phyloP scores from a whole-genome alignment of 345 rosid species.

The Hibiscus tridactylites region DNA sequence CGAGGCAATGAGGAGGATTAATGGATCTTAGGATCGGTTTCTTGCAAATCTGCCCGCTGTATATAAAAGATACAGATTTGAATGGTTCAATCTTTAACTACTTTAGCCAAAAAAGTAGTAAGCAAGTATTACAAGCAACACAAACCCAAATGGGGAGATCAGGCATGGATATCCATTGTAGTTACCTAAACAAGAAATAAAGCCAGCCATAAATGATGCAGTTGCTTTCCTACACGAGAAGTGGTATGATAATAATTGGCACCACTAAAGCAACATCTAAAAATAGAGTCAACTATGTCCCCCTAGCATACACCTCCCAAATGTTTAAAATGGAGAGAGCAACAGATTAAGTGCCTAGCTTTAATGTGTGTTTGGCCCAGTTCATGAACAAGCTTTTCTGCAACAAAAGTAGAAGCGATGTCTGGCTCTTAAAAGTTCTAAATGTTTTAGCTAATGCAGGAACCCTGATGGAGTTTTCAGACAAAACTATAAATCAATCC shows the following conservation, averaged over 20 bases:
- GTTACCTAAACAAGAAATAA: not conserved
- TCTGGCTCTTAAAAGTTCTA: not conserved
- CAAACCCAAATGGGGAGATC: not conserved
- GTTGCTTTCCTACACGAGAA: not conserved
- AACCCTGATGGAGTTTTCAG: not conserved
- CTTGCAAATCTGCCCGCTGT: slow-evolving; percentile 51
- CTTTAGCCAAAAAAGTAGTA: not conserved
- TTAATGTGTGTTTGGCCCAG: not conserved
- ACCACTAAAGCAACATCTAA: not conserved
- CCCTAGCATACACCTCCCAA: not conserved
- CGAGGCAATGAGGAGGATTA: slow-evolving; percentile 40
- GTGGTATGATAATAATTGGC: not conserved
- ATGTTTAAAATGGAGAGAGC: not conserved
- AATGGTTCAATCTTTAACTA: not conserved
- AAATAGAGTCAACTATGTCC: not conserved
- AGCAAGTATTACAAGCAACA: not conserved
- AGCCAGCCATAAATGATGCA: not conserved
- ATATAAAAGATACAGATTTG: slow-evolving; percentile 8
- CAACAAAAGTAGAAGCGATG: not conserved
- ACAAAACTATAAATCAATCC: not conserved
- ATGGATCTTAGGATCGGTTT: slow-evolving; percentile 53
- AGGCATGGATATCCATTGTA: not conserved
- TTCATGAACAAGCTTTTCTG: not conserved
- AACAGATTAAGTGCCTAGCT: not conserved
- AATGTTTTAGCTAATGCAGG: not conserved